Base-by-base conservation (phyloP, 2,329 filamentous ascomycete genomes). In the Calonectria pseudoreteaudii region DNA sequence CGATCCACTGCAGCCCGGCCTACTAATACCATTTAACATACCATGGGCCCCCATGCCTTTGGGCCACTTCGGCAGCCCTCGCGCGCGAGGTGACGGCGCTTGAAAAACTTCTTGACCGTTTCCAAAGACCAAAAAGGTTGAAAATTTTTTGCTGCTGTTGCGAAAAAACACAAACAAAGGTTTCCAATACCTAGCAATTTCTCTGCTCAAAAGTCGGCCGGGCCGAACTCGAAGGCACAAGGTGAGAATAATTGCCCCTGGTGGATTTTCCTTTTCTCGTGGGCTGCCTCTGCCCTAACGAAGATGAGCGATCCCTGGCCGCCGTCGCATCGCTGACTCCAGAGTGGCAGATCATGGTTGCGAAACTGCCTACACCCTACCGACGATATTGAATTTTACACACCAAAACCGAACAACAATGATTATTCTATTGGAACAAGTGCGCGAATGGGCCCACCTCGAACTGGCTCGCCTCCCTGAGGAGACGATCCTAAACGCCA, bases 401-500 rank as follows among this genome's bases (percentile, higher is more conserved):
- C 70, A 66, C 66, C 70, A 34, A 60, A 72, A 81, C 69, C 78
- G 75, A 68, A 64, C 60, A 70, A 10, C 52, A 73, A 73, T 66
- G 70, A 69, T 70, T 50, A 62, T 73, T 26, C 16, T 66, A 16
- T 50, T 44, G 23, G 66, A 60, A 50, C 71, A 70, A 47, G 44
- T 66, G 49, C 71, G 71, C 66, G 71, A 73, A 41, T 62, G 78
- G 71, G 74, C 78, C 38, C 75, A 81, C 80, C 73, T 76, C 79
- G 56, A 62, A 60, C 50, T 79, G 71, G 73, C 78, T 52, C 75
- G 81, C 80, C 74, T 76, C 80, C 77, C 71, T 70, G 74, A 79
- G 80, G 64, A 82, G 76, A 74, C 80, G 66, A 82, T 88, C 41
- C 81, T 88, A 60, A 88, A 89, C 82, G 82, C 83, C 41, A 78